Base-by-base conservation (phyloP, 1,139 yeast species). In the Suhomyces chickasaworum region DNA sequence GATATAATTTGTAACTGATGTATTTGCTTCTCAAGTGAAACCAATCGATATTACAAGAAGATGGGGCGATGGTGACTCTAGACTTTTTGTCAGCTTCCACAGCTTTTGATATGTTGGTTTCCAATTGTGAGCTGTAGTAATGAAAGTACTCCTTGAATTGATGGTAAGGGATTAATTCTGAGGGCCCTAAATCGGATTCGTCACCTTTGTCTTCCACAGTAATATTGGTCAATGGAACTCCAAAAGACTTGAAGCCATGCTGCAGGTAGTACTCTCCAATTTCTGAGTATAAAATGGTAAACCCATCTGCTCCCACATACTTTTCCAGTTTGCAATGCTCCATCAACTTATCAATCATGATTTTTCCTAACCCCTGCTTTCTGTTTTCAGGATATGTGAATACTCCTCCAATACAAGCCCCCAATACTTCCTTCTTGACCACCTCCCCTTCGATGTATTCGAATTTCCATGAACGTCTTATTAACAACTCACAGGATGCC, bases 221-320 rank as follows among this genome's bases (percentile, higher is more conserved):
- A 5, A 68, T 51, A 27, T 61, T 46, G 66, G 57, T 66, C 54
- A 58, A 71, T 6, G 71, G 81, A 8, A 81, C 79, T 34, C 70
- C 78, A 46, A 68, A 62, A 1, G 84, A 75, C 36, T 69, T 65
- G 62, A 82, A 86, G 1, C 89, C 95, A 55, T 77, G 73, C 47
- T 71, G 68, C 30, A 70, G 62, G 60, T 86, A 86, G 61, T 79
- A 86, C 47, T 81, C 83, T 5, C 89, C 91, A 33, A 87, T 77
- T 57, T 86, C 95, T 30, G 90, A 84, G 71, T 86, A 86, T 49
- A 86, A 69, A 47, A 75, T 78, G 12, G 75, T 65, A 44, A 76
- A 73, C 15, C 79, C 77, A 46, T 75, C 70, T 17, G 59, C 52
- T 6, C 73, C 72, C 37, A 72, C 49, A 15, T 54, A 46, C 4